Conservation (phyloP, 2,329 filamentous ascomycete genomes). For the Fusarium heterosporum region DNA sequence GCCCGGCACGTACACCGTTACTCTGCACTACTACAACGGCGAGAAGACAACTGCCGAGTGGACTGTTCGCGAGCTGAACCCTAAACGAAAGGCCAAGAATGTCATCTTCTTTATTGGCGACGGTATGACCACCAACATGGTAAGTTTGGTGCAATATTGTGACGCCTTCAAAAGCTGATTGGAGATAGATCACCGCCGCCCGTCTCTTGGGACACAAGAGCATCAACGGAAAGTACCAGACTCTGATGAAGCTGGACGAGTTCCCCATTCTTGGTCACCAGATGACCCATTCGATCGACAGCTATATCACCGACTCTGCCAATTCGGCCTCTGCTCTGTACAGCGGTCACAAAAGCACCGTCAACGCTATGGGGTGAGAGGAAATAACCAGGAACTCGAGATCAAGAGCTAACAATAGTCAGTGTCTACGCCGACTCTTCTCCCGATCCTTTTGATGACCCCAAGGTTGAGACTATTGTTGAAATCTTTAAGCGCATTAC, state of each 20-base stretch:
- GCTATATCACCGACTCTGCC: conserved; percentile 87
- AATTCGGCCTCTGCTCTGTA: conserved; percentile 87
- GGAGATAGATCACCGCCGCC: conserved; percentile 73
- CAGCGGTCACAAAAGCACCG: conserved; percentile 84
- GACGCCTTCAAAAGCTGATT: conserved; percentile 18
- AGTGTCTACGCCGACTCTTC: conserved; percentile 83
- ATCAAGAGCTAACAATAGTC: conserved; percentile 9
- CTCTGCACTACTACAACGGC: conserved; percentile 78
- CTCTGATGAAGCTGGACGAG: conserved; percentile 79
- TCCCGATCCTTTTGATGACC: conserved; percentile 79
- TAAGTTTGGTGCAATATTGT: conserved; percentile 36
- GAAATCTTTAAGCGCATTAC: conserved; percentile 80
- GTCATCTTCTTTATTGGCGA: conserved; percentile 86
- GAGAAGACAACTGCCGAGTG: conserved; percentile 79
- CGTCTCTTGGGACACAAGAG: conserved; percentile 84
- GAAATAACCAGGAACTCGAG: neutral
- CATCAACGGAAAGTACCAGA: conserved; percentile 87
- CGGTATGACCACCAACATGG: conserved; percentile 79
- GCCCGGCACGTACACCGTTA: conserved; percentile 82
- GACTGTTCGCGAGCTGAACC: conserved; percentile 77
- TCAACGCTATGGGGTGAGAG: conserved; percentile 78
- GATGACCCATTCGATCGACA: conserved; percentile 89
- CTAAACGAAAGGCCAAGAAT: conserved; percentile 83
- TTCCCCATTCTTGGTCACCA: conserved; percentile 89
- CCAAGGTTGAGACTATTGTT: conserved; percentile 86